These are phyloP conservation scores for Artemisia annua DNA, from an alignment of 129 eudicot genomes.

Conservation along the genomic window DNA sequence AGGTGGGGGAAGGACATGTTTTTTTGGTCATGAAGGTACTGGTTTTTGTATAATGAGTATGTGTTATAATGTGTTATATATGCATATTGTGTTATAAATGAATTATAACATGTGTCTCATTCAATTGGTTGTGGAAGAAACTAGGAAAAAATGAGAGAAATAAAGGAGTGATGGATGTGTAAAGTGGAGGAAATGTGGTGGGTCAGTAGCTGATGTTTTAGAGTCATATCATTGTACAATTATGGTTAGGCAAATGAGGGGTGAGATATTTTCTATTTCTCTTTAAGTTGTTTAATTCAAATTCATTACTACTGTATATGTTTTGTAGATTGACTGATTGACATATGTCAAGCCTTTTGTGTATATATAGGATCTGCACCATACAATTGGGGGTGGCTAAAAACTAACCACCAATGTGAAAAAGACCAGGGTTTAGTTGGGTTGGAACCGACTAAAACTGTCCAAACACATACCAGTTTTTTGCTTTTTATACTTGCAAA, in stretches of 20 bases:
- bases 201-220: slow-evolving; percentile 7
- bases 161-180: slow-evolving; percentile 27
- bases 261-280: slow-evolving; percentile 2
- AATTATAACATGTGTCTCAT: slow-evolving; percentile 21
- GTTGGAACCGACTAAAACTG: neutral
- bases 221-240: neutral
- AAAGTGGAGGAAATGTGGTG: slow-evolving; percentile 26
- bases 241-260: slow-evolving; percentile 14
- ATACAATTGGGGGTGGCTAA: neutral
- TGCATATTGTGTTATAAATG: neutral
- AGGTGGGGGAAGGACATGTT: slow-evolving; percentile 28
- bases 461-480: neutral
- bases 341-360: slow-evolving; percentile 3
- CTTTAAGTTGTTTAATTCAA: neutral
- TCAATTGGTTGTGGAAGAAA: slow-evolving; percentile 3
- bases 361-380: neutral
- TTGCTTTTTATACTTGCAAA: neutral
- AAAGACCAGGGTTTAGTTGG: neutral
- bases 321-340: neutral
- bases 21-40: slow-evolving; percentile 1
- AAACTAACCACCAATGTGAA: slow-evolving; percentile 7
- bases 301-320: neutral
- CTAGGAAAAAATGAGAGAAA: neutral
- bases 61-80: neutral
- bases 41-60: neutral